A percentile compares a stretch with the other conserved stretches of the same genome.
phyloP scores from a whole-genome alignment of 2,329 filamentous ascomycete species.

The Claviceps africana region DNA sequence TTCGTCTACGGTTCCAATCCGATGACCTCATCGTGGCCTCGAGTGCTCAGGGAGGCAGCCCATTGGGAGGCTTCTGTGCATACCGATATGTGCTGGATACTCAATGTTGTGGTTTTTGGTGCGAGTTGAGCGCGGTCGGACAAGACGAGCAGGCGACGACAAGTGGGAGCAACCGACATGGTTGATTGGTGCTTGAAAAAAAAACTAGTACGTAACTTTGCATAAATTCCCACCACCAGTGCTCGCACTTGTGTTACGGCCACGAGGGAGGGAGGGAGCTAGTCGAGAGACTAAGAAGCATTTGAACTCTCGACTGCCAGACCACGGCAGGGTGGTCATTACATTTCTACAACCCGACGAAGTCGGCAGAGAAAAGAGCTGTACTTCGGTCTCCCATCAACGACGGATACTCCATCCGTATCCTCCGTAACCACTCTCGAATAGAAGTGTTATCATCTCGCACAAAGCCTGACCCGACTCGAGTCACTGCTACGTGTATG shows the following conservation, averaged over 20 bases:
- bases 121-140: background rate
- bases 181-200: background rate
- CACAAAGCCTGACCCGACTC: background rate
- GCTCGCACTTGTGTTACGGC: background rate
- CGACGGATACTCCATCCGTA: background rate
- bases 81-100: too few relatives aligned
- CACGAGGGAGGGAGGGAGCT: background rate
- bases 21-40: background rate
- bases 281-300: background rate
- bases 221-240: background rate
- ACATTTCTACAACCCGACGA: background rate
- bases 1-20: background rate
- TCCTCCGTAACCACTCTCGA: background rate
- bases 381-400: background rate
- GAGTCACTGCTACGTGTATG: background rate
- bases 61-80: background rate
- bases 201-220: background rate
- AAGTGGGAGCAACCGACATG: background rate
- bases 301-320: background rate
- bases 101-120: too few relatives aligned
- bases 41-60: background rate
- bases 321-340: background rate
- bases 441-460: background rate
- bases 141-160: background rate
- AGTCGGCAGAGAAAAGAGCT: background rate